phyloP scores from a whole-genome alignment of 2,329 filamentous ascomycete species.

The Botryotinia globosa region DNA sequence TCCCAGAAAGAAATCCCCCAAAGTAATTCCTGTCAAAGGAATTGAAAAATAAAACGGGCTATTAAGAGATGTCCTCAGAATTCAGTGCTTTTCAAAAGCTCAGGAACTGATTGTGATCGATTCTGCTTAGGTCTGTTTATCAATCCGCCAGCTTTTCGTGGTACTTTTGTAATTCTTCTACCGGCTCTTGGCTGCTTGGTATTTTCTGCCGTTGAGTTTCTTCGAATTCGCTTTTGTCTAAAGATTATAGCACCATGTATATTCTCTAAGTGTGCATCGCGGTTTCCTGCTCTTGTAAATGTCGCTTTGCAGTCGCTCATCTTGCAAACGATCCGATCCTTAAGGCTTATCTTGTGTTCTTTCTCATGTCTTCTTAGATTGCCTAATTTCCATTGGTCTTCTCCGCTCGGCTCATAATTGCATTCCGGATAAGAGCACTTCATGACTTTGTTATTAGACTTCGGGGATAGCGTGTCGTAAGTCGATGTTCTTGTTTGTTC shows the following conservation, averaged over 20 bases:
- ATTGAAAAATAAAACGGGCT: background rate
- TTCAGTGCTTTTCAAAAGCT: background rate
- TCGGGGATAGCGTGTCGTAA: background rate
- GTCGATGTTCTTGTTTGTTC: background rate
- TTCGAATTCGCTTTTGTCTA: background rate
- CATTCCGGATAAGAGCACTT: constrained; percentile 20
- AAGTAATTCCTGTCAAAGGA: background rate
- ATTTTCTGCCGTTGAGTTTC: background rate
- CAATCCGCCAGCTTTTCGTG: background rate
- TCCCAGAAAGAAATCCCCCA: no score
- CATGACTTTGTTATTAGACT: background rate
- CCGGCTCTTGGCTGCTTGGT: background rate
- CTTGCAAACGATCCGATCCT: constrained; percentile 24
- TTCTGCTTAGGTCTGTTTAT: background rate
- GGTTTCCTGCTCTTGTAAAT: constrained; percentile 34
- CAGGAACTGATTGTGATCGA: background rate
- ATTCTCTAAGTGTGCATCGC: constrained; percentile 25
- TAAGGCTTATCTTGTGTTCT: constrained; percentile 25
- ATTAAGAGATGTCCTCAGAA: background rate
- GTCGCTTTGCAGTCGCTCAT: constrained; percentile 27
- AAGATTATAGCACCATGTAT: fast-evolving
- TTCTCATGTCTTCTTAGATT: constrained; percentile 33
- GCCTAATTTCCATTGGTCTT: constrained; percentile 33
- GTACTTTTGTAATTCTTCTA: background rate
- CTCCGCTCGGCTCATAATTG: constrained; percentile 27